Percentiles rank a stretch among this genome's conserved stretches.
Conservation (phyloP, 2,329 filamentous ascomycete genomes). For the Monilinia laxa region DNA sequence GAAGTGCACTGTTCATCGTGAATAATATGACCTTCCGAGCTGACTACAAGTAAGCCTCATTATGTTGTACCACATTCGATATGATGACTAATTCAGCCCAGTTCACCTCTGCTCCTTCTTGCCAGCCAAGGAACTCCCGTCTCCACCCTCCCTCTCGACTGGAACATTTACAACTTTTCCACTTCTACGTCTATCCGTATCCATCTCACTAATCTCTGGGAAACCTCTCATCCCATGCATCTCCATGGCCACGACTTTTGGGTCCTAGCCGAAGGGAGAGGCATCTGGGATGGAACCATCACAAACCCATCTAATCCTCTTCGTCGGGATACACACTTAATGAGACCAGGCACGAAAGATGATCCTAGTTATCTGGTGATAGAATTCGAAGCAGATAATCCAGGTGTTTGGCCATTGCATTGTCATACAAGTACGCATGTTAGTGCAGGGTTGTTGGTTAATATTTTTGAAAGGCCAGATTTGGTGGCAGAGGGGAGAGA, state of each 20-base stretch:
- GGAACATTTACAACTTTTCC: conserved; percentile 53
- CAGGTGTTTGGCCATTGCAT: conserved; percentile 53
- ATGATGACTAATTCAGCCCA: not conserved
- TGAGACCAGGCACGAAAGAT: conserved; percentile 41
- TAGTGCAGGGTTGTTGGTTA: conserved; percentile 43
- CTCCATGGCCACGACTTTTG: conserved; percentile 72
- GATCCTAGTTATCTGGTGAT: conserved; percentile 44
- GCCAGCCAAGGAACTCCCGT: conserved; percentile 47
- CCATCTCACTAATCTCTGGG: conserved; percentile 44
- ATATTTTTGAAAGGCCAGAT: conserved; percentile 39
- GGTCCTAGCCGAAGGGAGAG: conserved; percentile 54
- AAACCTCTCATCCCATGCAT: conserved; percentile 60
- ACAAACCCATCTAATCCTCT: conserved; percentile 50
- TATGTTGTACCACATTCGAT: no score
- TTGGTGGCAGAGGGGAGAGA: conserved; percentile 39
- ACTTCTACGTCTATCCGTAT: conserved; percentile 10
- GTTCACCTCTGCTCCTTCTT: conserved; percentile 42
- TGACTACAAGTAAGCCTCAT: conserved; percentile 18
- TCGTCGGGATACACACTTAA: conserved; percentile 51
- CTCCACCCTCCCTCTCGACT: conserved; percentile 47
- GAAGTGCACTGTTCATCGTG: conserved; percentile 15
- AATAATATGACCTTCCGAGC: conserved; percentile 22
- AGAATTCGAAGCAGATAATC: conserved; percentile 51
- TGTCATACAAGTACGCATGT: conserved; percentile 54
- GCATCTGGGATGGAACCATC: conserved; percentile 36